Percentiles rank a stretch among this genome's conserved stretches.
Evolutionary conservation across 2,329 filamentous ascomycete genomes (phyloP).

Genomic region (Aspergillus fumigatiaffinis): DNA sequence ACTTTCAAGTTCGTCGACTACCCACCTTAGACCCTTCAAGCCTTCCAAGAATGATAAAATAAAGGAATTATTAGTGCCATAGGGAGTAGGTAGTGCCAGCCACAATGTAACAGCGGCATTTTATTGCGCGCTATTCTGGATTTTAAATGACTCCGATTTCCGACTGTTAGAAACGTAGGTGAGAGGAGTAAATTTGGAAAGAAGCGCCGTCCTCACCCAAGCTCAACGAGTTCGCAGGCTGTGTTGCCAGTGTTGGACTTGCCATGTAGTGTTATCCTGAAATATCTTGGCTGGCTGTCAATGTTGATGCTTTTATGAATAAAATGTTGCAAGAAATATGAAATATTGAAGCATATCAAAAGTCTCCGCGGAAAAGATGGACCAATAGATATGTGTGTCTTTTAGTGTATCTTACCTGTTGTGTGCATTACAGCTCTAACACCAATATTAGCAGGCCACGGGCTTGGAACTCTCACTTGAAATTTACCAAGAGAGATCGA

Average conservation of each 20-base stretch:
- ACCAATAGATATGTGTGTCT: background rate
- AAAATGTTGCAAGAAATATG: too few species aligned
- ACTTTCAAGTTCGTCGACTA: background rate
- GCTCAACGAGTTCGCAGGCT: too few species aligned
- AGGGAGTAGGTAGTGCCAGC: slow-evolving; percentile 11
- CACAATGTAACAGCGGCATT: slow-evolving; percentile 11
- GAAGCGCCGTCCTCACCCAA: too few species aligned
- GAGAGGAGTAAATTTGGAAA: background rate
- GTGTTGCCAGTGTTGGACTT: too few species aligned
- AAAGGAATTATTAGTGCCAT: background rate
- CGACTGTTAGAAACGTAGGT: background rate
- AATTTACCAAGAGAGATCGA: too few species aligned
- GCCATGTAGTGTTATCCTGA: too few species aligned
- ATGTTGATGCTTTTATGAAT: too few species aligned
- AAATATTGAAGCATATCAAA: too few species aligned
- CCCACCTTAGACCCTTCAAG: slow-evolving; percentile 7
- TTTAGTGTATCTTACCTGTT: background rate
- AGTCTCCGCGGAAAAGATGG: too few species aligned
- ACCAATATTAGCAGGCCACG: too few species aligned
- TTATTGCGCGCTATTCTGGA: background rate
- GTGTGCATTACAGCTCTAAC: background rate
- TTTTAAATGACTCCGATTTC: background rate
- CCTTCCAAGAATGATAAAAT: slow-evolving; percentile 3
- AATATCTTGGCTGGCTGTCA: too few species aligned
- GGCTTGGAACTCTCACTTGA: too few species aligned